Evolutionary conservation across 257 asterid genomes (phyloP), one percentile per base, ranked within the genome.

Genomic region (Lithospermum erythrorhizon): DNA sequence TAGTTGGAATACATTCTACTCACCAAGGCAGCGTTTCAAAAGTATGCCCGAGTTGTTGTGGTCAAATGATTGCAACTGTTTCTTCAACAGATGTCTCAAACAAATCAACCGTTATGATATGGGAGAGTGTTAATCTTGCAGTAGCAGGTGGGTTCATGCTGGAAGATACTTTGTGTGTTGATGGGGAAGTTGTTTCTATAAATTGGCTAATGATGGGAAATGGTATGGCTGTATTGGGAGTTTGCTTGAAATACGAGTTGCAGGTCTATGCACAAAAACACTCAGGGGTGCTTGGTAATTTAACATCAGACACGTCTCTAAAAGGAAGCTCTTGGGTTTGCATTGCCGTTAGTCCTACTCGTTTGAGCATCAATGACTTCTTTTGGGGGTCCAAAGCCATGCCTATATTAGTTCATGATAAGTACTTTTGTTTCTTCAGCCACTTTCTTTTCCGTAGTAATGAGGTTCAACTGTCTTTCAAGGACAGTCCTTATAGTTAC

Each of bases 321-420:
- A 86, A 86, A 70, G 82, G 64, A 64, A 78, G 74, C 75, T 66
- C 80, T 61, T 91, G 97, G 97, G 67, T 79, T 41, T 86, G 97
- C 71, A 76, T 88, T 68, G 97, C 97, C 19, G 75, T 65, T 59
- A 72, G 67, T 67, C 75, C 69, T 63, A 78, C 74, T 63, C 45
- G 73, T 70, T 85, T 89, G 66, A 72, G 75, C 58, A 77, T 79
- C 66, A 78, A 70, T 13, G 86, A 86, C 68, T 88, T 91, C 70
- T 83, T 76, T 64, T 91, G 98, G 98, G 97, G 95, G 58, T 95
- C 98, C 60, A 88, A 82, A 68, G 90, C 90, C 61, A 76, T 80
- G 29, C 63, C 78, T 63, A 65, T 83, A 73, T 79, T 80, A 60
- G 81, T 86, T 75, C 95, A 88, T 65, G 72, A 71, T 9, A 61